Base-by-base conservation (phyloP, 1,139 yeast genomes). In the Geotrichum macrosporum region DNA sequence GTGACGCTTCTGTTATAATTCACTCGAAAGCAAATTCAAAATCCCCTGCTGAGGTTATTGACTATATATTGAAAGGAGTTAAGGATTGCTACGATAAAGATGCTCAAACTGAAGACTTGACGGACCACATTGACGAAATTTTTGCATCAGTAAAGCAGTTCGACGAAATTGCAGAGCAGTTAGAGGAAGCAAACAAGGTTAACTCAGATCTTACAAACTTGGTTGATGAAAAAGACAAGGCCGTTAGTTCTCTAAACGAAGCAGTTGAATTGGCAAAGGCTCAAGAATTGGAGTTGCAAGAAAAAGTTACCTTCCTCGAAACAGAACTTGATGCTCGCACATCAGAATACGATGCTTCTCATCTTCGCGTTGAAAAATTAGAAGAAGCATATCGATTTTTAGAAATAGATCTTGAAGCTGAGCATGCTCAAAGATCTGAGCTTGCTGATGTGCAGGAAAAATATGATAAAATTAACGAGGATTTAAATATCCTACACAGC, bases 371-470 rank as follows among this genome's bases (percentile, higher is more conserved):
- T 4, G 40, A 38, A 16, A 40, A 39, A n/a, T 30, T 44, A 5
- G 35, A 42, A 18, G 40, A 42, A n/a, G 35, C 19, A 3, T 31
- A 35, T 8, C 22, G 34, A 16, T 30, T 43, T 3, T 41, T 32
- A 29, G 49, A 40, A 16, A 6, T 41, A 9, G 46, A 46, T 21
- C 19, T 41, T 6, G 46, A 46, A 18, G 46, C 41, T 5, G 44
- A 41, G 27, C 19, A 31, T 10, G 26, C 30, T 5, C 21, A 36
- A 3, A 20, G 41, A 21, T 26, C 41, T 12, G 46, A 46, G 20
- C 32, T 46, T 12, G 21, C n/a, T 4, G 40, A 35, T 4, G 22
- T 29, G 9, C 16, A 21, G n/a, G 18, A n/a, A n/a, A 26, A 26
- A 19, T 33, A 24, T 9, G 45, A 41, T 4, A 40, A 26, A n/a